Conservation (phyloP, 2,329 filamentous ascomycete genomes). For the Colletotrichum plurivorum region DNA sequence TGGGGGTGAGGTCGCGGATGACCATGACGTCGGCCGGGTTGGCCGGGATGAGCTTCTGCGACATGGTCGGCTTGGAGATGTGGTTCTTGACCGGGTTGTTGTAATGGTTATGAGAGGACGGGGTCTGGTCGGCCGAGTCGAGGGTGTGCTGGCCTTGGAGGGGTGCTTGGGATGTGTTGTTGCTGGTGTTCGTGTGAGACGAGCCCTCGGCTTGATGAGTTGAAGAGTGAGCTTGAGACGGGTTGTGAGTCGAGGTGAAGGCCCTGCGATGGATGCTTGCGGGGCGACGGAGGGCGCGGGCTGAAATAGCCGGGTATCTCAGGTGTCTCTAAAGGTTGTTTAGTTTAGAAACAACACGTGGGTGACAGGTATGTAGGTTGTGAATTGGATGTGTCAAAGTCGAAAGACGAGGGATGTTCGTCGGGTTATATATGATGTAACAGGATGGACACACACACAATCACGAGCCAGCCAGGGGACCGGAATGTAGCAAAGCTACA, state of each 20-base stretch:
- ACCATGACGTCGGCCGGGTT: constrained; percentile 90
- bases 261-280: constrained; percentile 25
- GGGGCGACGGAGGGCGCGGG: constrained; percentile 6
- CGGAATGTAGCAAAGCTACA: background rate
- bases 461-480: too few relatives aligned
- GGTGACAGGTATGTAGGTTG: background rate
- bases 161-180: constrained; percentile 21
- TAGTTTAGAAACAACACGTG: constrained; percentile 7
- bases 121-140: constrained; percentile 33
- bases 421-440: constrained; percentile 26
- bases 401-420: background rate
- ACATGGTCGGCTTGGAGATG: constrained; percentile 60
- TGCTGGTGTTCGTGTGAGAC: constrained; percentile 9
- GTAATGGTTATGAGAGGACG: background rate
- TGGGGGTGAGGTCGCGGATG: constrained; percentile 85
- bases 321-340: constrained; percentile 7
- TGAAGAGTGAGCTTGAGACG: constrained; percentile 28
- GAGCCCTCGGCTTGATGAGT: constrained; percentile 11
- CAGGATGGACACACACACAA: background rate
- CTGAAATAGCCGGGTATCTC: constrained; percentile 25
- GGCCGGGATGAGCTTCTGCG: constrained; percentile 73
- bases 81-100: constrained; percentile 15
- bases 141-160: constrained; percentile 27
- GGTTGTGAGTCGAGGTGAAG: constrained; percentile 31
- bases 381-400: too few relatives aligned